Evolutionary conservation across 169 alveolate genomes (phyloP), one percentile per base, ranked within the genome.

Genomic region (Amoebophrya sp.): DNA sequence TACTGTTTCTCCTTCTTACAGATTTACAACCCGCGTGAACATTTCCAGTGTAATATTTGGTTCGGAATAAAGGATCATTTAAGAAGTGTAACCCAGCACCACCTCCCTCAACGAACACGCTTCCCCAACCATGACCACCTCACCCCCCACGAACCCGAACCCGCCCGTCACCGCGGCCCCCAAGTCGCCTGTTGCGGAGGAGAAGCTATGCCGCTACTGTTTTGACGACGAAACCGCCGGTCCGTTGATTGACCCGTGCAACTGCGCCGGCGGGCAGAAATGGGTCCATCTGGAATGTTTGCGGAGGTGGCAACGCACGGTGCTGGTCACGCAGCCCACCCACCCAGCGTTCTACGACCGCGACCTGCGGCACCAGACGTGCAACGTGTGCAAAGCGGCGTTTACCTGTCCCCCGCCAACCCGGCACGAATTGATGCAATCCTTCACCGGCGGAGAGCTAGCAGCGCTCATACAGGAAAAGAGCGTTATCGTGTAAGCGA

Each of bases 371-470:
- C 93, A 92, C 55, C 89, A 55, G 90, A 88, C 92, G 40, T 92
- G 93, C 93, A 92, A 92, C 33, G 93, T 92, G 32, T 92, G 93
- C 93, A 92, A 92, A 89, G 54, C 92, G 40, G 93, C 88, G 89
- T 92, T 92, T 89, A 92, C 93, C 39, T 92, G 93, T 40, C 90
- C 92, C 32, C 93, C 93, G n/a, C 93, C 93, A 3, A 89, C 93
- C 10, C 91, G 93, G 35, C 93, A 92, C 47, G 93, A 89, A 53
- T 91, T 92, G 23, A 92, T 92, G 93, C 92, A 89, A 18, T 92
- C 92, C 90, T 92, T 88, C 92, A 92, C 93, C 25, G 93, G 93
- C 40, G 91, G 91, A 12, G 93, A 91, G 91, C 40, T 25, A 0
- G 66, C 66, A 47, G 66, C 66, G 18, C 66, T 47, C 66, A 47